Base-by-base conservation (phyloP, 106 monocot genomes). In the Apostasia shenzhenica region DNA sequence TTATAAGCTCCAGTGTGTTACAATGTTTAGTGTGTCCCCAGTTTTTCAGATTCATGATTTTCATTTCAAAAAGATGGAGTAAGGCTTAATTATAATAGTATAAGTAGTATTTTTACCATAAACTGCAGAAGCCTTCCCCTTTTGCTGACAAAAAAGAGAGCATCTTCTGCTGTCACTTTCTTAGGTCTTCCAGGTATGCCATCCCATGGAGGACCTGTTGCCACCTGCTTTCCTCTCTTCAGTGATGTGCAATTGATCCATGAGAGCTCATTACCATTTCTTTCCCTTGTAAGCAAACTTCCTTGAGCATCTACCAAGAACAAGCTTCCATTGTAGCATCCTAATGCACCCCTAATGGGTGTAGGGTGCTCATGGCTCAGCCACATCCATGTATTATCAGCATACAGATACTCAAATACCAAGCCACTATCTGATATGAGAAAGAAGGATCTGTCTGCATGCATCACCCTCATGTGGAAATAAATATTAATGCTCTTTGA, bases 151-250 rank as follows among this genome's bases (percentile, higher is more conserved):
- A 94, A 91, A 75, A 88, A 94, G 42, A 94, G 68, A n/a, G 90
- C 76, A 74, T 94, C 91, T 50, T 81, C 91, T 13, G 77, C 6
- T 41, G 85, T 83, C 57, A 71, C 73, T 77, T 81, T 73, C 64
- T 46, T 76, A 59, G 42, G 37, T 77, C 69, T 75, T 9, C 78
- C 80, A 59, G 82, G 82, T 26, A 71, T 72, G 6, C 57, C 77
- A 80, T 94, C 94, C 94, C 94, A 94, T 51, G 94, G 94, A 1
- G 88, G 75, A 54, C 91, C 94, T 59, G 88, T 83, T 54, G 73
- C 83, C 37, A 94, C 85, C 40, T 83, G 87, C 52, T 52, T 85
- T 63, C 94, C 94, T 42, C 70, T 84, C 51, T 68, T 91, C 85
- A 91, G 79, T 8, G 80, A 82, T 2, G 91, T 94, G 73, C 90